These are phyloP conservation scores for Phialemoniopsis sp. DNA, from an alignment of 2,329 filamentous ascomycete genomes.

Conservation along the genomic window DNA sequence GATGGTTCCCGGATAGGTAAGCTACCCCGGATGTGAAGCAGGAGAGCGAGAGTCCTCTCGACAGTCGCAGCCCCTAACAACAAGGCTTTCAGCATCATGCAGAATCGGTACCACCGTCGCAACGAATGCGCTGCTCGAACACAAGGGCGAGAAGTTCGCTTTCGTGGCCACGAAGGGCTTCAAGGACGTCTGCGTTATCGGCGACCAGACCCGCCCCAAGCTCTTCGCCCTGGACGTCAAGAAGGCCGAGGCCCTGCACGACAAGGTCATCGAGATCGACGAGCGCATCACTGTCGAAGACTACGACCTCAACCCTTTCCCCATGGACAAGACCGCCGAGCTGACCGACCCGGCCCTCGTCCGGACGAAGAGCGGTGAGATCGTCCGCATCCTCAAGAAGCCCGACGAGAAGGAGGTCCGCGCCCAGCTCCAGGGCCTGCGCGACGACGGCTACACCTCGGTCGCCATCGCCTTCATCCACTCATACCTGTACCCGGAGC, in stretches of 20 bases:
- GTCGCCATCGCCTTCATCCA: slow-evolving; percentile 28
- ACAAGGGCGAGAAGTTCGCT: slow-evolving; percentile 4
- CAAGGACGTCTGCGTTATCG: slow-evolving; percentile 4
- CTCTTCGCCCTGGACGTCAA: slow-evolving; percentile 14
- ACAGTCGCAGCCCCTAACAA: slow-evolving; percentile 2
- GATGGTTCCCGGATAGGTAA: slow-evolving; percentile 25
- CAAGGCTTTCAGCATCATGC: slow-evolving; percentile 53
- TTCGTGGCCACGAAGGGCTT: slow-evolving; percentile 5
- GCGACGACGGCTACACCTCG: slow-evolving; percentile 49
- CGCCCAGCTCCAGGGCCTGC: slow-evolving; percentile 54
- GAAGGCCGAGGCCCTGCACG: slow-evolving; percentile 5
- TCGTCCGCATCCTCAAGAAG: slow-evolving; percentile 60
- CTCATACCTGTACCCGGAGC: slow-evolving; percentile 12
- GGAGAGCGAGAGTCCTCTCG: neutral
- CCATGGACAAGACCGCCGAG: slow-evolving; percentile 27
- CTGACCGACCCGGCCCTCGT: slow-evolving; percentile 45
- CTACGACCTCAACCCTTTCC: slow-evolving; percentile 24
- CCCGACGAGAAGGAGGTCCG: slow-evolving; percentile 52
- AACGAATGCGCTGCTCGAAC: slow-evolving; percentile 32
- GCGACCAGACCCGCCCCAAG: slow-evolving; percentile 7
- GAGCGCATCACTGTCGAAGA: slow-evolving; percentile 8
- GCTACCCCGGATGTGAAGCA: neutral
- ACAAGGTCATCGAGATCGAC: slow-evolving; percentile 6
- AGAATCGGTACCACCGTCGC: slow-evolving; percentile 11
- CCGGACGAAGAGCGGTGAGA: slow-evolving; percentile 63